Conservation (phyloP, 169 alveolate genomes). For the Plasmodium chabaudi region DNA sequence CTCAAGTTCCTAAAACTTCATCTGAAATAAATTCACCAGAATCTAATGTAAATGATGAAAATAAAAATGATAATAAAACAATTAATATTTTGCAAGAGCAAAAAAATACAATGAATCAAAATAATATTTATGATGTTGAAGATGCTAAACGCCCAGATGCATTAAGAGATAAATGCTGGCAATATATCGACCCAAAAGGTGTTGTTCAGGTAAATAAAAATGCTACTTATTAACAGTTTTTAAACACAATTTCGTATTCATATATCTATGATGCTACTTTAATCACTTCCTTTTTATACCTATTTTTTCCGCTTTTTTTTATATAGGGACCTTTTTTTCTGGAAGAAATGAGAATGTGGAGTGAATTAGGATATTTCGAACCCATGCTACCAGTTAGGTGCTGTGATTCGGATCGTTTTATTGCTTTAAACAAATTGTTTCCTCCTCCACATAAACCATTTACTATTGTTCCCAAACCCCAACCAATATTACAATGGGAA, state of each 20-base stretch:
- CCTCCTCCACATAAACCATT: constrained; percentile 83
- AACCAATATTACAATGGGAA: constrained; percentile 71
- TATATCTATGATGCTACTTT: not conserved
- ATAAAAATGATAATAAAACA: no score
- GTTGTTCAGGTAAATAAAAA: constrained; percentile 74
- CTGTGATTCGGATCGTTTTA: constrained; percentile 79
- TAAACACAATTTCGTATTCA: not conserved
- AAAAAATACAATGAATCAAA: not conserved
- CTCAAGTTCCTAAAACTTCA: no score
- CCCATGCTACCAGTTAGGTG: constrained; percentile 85
- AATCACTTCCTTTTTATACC: not conserved
- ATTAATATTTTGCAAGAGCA: no score
- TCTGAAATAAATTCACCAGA: no score
- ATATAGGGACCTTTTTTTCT: constrained; percentile 79
- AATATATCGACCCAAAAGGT: constrained; percentile 83
- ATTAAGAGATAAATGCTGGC: constrained; percentile 81
- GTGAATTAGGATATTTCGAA: constrained; percentile 80
- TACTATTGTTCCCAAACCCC: constrained; percentile 78
- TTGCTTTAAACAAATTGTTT: constrained; percentile 78
- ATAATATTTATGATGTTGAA: constrained; percentile 16
- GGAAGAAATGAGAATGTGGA: constrained; percentile 80
- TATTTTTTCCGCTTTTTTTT: not conserved
- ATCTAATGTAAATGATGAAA: no score
- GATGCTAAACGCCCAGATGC: constrained; percentile 78
- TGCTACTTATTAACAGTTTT: not conserved